A percentile compares a stretch with the other conserved stretches of the same genome.
Conservation (phyloP, 164 flowering plant genomes). For the Litsea cubeba region DNA sequence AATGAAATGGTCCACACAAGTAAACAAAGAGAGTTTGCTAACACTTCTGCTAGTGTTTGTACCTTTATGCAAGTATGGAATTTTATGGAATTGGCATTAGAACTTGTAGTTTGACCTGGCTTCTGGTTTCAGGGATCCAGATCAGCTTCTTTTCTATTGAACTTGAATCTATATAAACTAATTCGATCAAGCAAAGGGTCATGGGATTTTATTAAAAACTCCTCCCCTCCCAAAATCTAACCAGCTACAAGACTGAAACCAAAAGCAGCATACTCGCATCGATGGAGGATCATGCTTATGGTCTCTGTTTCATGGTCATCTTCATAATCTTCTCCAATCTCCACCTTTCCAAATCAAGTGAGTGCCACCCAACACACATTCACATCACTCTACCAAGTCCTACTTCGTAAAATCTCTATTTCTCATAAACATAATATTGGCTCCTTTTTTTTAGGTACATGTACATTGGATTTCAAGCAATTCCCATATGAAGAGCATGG, state of each 20-base stretch:
- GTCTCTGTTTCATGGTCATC: conserved; percentile 8
- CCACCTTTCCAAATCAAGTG: conserved; percentile 9
- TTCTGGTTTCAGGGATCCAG: no score
- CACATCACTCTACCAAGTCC: background rate
- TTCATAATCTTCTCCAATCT: conserved; percentile 6
- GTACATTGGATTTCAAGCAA: conserved; percentile 17
- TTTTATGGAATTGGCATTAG: no score
- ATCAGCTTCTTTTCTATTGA: no score
- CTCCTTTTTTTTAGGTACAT: conserved; percentile 10
- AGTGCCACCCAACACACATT: background rate
- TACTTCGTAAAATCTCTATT: background rate
- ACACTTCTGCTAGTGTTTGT: no score
- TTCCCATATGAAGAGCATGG: conserved; percentile 19
- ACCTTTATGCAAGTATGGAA: no score
- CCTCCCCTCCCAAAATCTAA: background rate
- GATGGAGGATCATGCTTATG: conserved; percentile 7
- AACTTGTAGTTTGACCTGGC: no score
- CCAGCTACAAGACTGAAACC: background rate
- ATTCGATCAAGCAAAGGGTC: no score
- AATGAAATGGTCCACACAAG: no score
- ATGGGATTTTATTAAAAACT: no score
- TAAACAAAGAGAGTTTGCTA: no score
- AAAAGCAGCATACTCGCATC: background rate
- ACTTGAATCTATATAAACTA: no score
- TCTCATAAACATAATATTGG: background rate